Conservation (phyloP, 2,329 filamentous ascomycete genomes). For the Salinomyces thailandicus region DNA sequence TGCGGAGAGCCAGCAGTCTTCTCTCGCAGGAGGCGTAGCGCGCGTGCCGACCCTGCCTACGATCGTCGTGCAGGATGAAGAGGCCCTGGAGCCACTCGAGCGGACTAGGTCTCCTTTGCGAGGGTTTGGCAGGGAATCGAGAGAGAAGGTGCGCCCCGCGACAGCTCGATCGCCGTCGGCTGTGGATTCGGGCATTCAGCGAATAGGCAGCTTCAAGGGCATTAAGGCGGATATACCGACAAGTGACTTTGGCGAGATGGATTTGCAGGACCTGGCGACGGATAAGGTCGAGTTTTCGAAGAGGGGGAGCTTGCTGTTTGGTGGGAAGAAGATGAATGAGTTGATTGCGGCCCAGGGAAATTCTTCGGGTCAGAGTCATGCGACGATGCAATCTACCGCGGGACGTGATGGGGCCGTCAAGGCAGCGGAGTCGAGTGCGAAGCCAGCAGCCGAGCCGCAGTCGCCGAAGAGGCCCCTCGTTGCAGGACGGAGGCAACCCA, state of each 20-base stretch:
- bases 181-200: slow-evolving; percentile 5
- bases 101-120: slow-evolving; percentile 11
- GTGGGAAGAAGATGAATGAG: slow-evolving; percentile 38
- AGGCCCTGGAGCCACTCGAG: slow-evolving; percentile 10
- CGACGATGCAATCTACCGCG: slow-evolving; percentile 2
- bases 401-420: slow-evolving; percentile 1
- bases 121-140: slow-evolving; percentile 8
- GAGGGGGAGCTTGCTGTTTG: slow-evolving; percentile 49
- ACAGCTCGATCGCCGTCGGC: slow-evolving; percentile 5
- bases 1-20: slow-evolving; percentile 11
- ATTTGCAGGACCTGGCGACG: slow-evolving; percentile 42
- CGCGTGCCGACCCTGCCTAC: slow-evolving; percentile 33
- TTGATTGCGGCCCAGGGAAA: slow-evolving; percentile 19
- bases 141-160: slow-evolving; percentile 3
- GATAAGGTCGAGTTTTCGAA: slow-evolving; percentile 49
- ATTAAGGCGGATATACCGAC: slow-evolving; percentile 48
- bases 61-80: slow-evolving; percentile 36
- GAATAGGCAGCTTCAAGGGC: slow-evolving; percentile 33
- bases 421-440: not conserved
- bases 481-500: slow-evolving; percentile 24
- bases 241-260: slow-evolving; percentile 38
- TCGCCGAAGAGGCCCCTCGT: slow-evolving; percentile 12
- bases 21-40: slow-evolving; percentile 14
- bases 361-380: slow-evolving; percentile 3
- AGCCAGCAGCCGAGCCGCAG: not conserved